Percentiles rank a stretch among this genome's conserved stretches.
These are phyloP conservation scores for Termitomyces sp. DNA, from an alignment of 768 basidiomycete genomes.

Conservation along the genomic window DNA sequence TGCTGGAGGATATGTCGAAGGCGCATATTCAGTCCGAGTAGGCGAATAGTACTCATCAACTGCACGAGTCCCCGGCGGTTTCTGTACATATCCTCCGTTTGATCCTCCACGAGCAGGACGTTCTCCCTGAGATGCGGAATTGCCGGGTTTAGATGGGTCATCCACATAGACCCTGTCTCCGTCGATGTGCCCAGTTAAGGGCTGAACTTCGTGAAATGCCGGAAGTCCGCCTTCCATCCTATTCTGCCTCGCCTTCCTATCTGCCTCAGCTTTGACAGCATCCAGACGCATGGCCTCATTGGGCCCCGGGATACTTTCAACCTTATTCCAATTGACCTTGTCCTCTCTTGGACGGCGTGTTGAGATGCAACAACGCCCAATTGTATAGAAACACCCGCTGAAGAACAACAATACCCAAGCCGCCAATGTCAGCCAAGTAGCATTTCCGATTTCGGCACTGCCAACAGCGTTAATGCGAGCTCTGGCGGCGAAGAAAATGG, in stretches of 20 bases:
- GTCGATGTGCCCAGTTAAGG: constrained; percentile 58
- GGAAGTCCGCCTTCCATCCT: constrained; percentile 67
- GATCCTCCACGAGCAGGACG: constrained; percentile 26
- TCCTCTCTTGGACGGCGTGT: constrained; percentile 40
- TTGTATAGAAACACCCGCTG: constrained; percentile 81
- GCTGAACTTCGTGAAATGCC: constrained; percentile 71
- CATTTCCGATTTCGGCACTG: constrained; percentile 77
- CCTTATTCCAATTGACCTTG: constrained; percentile 36
- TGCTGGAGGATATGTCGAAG: constrained; percentile 39
- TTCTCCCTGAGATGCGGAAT: constrained; percentile 25
- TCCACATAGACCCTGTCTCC: constrained; percentile 56
- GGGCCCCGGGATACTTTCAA: constrained; percentile 26
- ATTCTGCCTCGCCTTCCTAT: constrained; percentile 69
- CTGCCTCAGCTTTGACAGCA: constrained; percentile 83
- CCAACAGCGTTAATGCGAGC: constrained; percentile 80
- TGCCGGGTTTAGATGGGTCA: constrained; percentile 33
- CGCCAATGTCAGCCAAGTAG: constrained; percentile 87
- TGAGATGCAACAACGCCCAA: constrained; percentile 83
- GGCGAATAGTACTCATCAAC: constrained; percentile 72
- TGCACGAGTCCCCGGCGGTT: constrained; percentile 59
- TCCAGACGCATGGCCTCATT: constrained; percentile 71
- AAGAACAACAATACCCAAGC: constrained; percentile 88
- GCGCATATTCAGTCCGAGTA: constrained; percentile 22
- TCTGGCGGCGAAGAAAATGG: constrained; percentile 86
- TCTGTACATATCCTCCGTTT: constrained; percentile 64